These are phyloP conservation scores for Corinectria fuckeliana DNA, from an alignment of 2,329 filamentous ascomycete species.

Conservation along the genomic window DNA sequence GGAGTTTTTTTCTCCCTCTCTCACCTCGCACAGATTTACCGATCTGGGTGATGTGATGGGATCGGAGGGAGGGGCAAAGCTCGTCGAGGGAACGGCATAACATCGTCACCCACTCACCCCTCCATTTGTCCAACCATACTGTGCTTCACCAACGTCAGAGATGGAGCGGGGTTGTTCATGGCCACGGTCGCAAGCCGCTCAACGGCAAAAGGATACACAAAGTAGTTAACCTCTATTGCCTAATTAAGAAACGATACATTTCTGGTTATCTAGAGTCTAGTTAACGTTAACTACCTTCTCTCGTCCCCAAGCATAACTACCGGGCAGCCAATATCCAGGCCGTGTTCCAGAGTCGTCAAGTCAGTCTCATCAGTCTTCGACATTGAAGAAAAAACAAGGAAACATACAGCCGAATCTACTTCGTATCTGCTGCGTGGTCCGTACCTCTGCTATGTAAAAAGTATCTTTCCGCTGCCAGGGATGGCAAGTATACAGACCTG, in stretches of 20 bases:
- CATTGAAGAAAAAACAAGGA: constrained; percentile 10
- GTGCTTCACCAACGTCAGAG: constrained; percentile 17
- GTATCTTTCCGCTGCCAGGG: constrained; percentile 3
- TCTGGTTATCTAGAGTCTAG: too few relatives aligned
- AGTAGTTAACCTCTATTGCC: neutral
- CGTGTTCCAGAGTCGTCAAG: neutral
- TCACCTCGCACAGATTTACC: neutral
- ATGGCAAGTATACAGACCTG: constrained; percentile 1
- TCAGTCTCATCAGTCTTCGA: constrained; percentile 9
- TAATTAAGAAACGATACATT: too few relatives aligned
- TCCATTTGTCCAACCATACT: neutral
- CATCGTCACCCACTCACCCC: constrained; percentile 4
- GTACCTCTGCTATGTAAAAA: constrained; percentile 11
- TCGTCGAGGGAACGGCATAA: neutral
- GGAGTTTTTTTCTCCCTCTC: neutral
- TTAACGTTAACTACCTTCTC: too few relatives aligned
- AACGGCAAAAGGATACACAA: neutral
- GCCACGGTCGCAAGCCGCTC: neutral
- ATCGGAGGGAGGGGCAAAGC: neutral
- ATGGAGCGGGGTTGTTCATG: constrained; percentile 7
- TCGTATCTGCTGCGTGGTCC: constrained; percentile 8
- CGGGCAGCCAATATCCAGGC: constrained; percentile 9
- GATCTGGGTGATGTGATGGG: neutral
- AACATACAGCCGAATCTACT: constrained; percentile 15
- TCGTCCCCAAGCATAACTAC: too few relatives aligned